Conservation (phyloP, 129 eudicot genomes). For the Flaveria bidentis region DNA sequence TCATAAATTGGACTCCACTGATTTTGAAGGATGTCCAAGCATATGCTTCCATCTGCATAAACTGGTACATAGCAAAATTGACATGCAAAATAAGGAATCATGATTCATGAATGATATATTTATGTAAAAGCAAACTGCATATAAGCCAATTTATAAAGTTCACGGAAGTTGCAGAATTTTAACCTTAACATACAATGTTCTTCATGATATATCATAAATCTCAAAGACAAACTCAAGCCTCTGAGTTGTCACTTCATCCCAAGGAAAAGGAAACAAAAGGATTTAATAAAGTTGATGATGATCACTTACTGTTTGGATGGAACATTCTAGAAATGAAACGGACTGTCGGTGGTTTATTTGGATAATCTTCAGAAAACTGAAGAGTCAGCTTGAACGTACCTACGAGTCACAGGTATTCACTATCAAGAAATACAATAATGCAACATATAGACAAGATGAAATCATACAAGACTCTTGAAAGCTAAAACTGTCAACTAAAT, state of each 20-base stretch:
- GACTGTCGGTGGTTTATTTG: conserved; percentile 79
- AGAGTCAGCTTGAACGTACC: conserved; percentile 81
- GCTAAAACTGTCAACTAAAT: background rate
- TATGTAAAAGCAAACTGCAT: conserved; percentile 13
- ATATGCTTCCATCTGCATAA: conserved; percentile 89
- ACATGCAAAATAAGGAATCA: conserved; percentile 8
- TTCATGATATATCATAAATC: conserved; percentile 6
- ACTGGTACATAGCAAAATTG: conserved; percentile 41
- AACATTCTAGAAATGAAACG: conserved; percentile 83
- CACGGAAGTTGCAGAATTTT: background rate
- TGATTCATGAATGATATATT: background rate
- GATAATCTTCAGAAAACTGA: conserved; percentile 71
- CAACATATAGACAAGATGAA: background rate
- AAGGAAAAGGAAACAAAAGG: background rate
- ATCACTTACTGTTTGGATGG: conserved; percentile 75
- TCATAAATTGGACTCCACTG: conserved; percentile 98
- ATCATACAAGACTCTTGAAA: background rate
- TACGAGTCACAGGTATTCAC: conserved; percentile 20
- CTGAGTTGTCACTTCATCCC: too few relatives aligned
- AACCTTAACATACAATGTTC: conserved; percentile 18
- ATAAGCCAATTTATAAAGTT: background rate
- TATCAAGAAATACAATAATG: conserved; percentile 21
- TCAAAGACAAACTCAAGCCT: conserved; percentile 3
- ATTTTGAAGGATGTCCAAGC: conserved; percentile 86
- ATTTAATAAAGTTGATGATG: conserved; percentile 2